Base-by-base conservation (phyloP, 371 early-diverging fungal species). In the Mortierella sp. region DNA sequence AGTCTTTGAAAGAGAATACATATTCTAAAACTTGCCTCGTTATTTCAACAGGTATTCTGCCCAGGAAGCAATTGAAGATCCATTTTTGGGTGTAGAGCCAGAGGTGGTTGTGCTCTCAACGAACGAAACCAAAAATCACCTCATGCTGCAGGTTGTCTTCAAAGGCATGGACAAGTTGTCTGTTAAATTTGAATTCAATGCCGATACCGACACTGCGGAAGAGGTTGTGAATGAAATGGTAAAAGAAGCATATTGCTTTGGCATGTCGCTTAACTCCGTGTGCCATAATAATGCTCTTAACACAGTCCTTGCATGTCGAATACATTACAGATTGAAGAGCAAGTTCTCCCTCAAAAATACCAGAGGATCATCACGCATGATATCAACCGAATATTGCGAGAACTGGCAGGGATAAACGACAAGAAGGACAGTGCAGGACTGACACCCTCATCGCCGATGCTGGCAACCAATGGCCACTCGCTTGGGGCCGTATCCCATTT, bases 221-320 rank as follows among this genome's bases (percentile, higher is more conserved):
- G 91, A 92, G 67, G 95, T 97, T 6, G 94, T 94, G 9, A 89
- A 87, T 49, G 97, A 97, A 78, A 95, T 97, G 95, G 92, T 66
- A 58, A 32, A 21, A 39, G 9, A 30, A 28, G 32, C 34, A 19
- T 34, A 31, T n/a, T 15, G 8, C n/a, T n/a, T 9, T 34, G 2
- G 6, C 8, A 5, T 32, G 32, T 15, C n/a, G n/a, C n/a, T n/a
- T n/a, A 4, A 32, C n/a, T 30, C 7, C 11, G 8, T 30, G 28
- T n/a, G 32, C n/a, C 28, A 21, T 9, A 1, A 32, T 17, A 51
- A n/a, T 28, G 30, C 52, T 2, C 15, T 34, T 34, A 34, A 34
- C 34, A 34, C 34, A 34, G n/a, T 9, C 4, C 23, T 42, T 15
- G 1, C n/a, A n/a, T 21, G 11, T 26, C 15, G 24, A 11, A 24